Percentiles rank a stretch among this genome's conserved stretches.
phyloP scores from a whole-genome alignment of 768 basidiomycete genomes.

The Pleurotus citrinopileatus region DNA sequence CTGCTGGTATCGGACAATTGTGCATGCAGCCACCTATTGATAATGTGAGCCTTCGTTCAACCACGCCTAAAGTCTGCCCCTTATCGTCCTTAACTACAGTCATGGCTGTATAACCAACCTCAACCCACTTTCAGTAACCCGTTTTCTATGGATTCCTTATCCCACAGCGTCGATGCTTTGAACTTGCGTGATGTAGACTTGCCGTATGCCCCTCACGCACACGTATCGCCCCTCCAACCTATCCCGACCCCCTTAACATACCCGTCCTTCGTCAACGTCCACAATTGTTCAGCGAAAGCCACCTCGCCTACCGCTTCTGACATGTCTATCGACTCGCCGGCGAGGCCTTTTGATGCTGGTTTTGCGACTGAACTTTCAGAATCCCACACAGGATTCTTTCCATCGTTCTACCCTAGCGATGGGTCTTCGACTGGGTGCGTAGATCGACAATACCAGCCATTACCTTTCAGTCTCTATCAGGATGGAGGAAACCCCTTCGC shows the following conservation, averaged over 20 bases:
- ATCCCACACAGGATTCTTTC: too few species aligned
- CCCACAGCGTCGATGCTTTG: background rate
- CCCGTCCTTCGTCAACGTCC: background rate
- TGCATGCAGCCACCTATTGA: slow-evolving; percentile 12
- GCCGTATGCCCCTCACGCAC: background rate
- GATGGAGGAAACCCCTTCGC: slow-evolving; percentile 15
- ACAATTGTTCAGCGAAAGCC: background rate
- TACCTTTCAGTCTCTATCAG: background rate
- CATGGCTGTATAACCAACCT: background rate
- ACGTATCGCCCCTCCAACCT: background rate
- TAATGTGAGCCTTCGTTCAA: slow-evolving; percentile 21
- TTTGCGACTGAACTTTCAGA: too few species aligned
- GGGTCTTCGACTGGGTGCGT: background rate
- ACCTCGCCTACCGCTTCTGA: background rate
- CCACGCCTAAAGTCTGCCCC: slow-evolving; percentile 1
- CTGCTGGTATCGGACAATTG: background rate
- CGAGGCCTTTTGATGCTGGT: background rate
- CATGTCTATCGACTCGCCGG: background rate
- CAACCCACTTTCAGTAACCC: background rate
- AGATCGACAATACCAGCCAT: slow-evolving; percentile 11
- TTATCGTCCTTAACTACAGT: background rate
- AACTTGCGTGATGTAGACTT: background rate
- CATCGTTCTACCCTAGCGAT: too few species aligned
- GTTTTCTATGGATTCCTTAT: background rate
- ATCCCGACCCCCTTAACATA: background rate